A percentile compares a stretch with the other conserved stretches of the same genome.
Conservation (phyloP, 2,329 filamentous ascomycete genomes). For the Alternaria consortialis region DNA sequence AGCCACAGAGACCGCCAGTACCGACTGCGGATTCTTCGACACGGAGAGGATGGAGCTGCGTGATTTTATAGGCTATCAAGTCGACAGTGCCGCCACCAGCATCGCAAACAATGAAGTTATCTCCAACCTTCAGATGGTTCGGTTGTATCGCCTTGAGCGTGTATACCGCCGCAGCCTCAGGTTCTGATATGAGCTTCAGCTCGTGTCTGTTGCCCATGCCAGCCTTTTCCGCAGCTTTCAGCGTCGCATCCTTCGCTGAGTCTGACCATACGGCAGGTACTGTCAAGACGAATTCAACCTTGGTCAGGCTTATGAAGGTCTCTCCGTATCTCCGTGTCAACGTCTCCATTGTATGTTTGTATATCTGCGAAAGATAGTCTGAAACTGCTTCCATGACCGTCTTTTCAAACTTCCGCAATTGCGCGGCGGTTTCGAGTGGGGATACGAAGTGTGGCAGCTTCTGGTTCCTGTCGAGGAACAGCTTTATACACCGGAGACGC, state of each 20-base stretch:
- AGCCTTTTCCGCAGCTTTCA: constrained; percentile 78
- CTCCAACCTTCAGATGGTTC: constrained; percentile 74
- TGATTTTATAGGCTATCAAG: constrained; percentile 79
- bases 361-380: constrained; percentile 80
- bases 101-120: constrained; percentile 67
- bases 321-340: constrained; percentile 78
- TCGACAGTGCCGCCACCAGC: constrained; percentile 48
- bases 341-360: constrained; percentile 80
- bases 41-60: constrained; percentile 73
- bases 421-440: constrained; percentile 77
- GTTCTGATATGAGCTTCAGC: constrained; percentile 82
- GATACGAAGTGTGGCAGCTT: constrained; percentile 84
- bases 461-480: constrained; percentile 82
- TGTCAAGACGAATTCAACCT: constrained; percentile 81
- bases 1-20: constrained; percentile 79
- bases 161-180: constrained; percentile 79
- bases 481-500: constrained; percentile 81
- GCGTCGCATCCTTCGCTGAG: constrained; percentile 82
- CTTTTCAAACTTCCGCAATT: constrained; percentile 77
- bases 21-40: constrained; percentile 83
- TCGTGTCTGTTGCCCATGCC: constrained; percentile 77
- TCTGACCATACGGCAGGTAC: constrained; percentile 83
- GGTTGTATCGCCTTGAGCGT: constrained; percentile 82
- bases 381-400: constrained; percentile 81
- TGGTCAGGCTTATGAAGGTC: constrained; percentile 78